phyloP scores from a whole-genome alignment of 2,329 filamentous ascomycete species.

The Aspergillus intermedius region DNA sequence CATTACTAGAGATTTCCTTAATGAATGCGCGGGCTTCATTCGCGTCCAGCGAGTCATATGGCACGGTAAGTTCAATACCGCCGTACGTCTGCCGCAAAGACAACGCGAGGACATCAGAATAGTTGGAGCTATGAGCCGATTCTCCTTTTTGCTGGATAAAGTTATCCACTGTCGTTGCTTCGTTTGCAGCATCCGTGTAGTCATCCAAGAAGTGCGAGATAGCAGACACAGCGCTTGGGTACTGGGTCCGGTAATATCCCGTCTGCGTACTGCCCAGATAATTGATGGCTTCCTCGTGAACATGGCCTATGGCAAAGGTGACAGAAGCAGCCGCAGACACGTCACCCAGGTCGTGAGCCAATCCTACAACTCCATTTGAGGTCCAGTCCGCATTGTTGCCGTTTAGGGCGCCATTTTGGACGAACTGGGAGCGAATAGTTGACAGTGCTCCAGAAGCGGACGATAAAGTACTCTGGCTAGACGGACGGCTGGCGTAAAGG shows the following conservation, averaged over 20 bases:
- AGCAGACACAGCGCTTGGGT: conserved; percentile 21
- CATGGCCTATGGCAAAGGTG: conserved; percentile 36
- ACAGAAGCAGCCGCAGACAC: conserved; percentile 18
- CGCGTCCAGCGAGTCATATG: conserved; percentile 23
- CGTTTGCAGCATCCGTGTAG: conserved; percentile 25
- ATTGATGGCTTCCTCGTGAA: conserved; percentile 30
- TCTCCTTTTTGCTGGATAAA: conserved; percentile 14
- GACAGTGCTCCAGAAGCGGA: conserved; percentile 19
- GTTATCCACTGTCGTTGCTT: conserved; percentile 24
- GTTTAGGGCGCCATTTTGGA: conserved; percentile 21
- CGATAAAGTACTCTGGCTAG: conserved; percentile 15
- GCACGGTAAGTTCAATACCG: conserved; percentile 32
- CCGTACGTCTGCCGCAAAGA: conserved; percentile 36
- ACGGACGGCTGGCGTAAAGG: conserved; percentile 31
- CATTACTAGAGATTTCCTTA: conserved; percentile 38
- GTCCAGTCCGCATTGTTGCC: conserved; percentile 17
- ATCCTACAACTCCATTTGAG: conserved; percentile 23
- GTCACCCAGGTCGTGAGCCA: conserved; percentile 31
- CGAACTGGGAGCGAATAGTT: conserved; percentile 24
- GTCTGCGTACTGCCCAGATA: conserved; percentile 30
- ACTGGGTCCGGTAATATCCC: conserved; percentile 29
- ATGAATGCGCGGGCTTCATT: conserved; percentile 25
- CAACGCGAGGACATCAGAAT: conserved; percentile 32
- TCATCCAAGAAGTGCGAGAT: conserved; percentile 33
- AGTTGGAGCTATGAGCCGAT: conserved; percentile 24